Percentiles rank a stretch among this genome's conserved stretches.
Conservation (phyloP, 805 yeast genomes). For the Sugiyamaella floridensis region DNA sequence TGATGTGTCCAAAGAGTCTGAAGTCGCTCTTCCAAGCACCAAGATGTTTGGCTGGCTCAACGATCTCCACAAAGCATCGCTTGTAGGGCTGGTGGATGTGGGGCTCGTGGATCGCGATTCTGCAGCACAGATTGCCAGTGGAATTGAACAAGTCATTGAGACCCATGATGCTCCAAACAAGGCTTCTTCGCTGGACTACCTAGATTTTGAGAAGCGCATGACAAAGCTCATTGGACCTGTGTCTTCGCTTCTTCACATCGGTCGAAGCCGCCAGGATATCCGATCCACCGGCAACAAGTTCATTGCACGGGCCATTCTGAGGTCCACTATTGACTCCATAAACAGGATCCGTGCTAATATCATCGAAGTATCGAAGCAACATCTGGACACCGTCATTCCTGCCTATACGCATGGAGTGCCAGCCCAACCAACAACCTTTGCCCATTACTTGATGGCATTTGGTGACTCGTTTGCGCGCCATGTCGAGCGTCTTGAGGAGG, state of each 20-base stretch:
- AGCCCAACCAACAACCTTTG: constrained; percentile 12
- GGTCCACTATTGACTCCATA: constrained; percentile 2
- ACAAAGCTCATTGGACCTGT: constrained; percentile 7
- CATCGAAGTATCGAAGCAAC: constrained; percentile 7
- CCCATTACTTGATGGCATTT: constrained; percentile 10
- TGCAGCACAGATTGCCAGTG: constrained; percentile 5
- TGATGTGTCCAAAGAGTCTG: constrained; percentile 6
- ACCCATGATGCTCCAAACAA: constrained; percentile 7
- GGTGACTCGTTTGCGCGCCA: constrained; percentile 8
- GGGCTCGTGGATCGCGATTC: constrained; percentile 7
- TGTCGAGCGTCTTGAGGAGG: constrained; percentile 8
- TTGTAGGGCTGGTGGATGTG: neutral
- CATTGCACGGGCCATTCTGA: constrained; percentile 1
- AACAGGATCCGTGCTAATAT: neutral
- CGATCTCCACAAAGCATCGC: constrained; percentile 10
- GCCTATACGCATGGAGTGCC: constrained; percentile 13
- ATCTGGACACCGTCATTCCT: constrained; percentile 10
- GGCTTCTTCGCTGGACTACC: constrained; percentile 10
- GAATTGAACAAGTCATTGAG: constrained; percentile 4
- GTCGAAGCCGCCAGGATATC: constrained; percentile 11
- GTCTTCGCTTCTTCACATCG: constrained; percentile 9
- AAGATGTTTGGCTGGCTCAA: constrained; percentile 4
- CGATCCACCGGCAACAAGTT: constrained; percentile 7
- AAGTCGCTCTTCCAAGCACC: constrained; percentile 5
- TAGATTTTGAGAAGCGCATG: constrained; percentile 9